Base-by-base conservation (phyloP, 2,329 filamentous ascomycete species). In the Myriangium duriaei region DNA sequence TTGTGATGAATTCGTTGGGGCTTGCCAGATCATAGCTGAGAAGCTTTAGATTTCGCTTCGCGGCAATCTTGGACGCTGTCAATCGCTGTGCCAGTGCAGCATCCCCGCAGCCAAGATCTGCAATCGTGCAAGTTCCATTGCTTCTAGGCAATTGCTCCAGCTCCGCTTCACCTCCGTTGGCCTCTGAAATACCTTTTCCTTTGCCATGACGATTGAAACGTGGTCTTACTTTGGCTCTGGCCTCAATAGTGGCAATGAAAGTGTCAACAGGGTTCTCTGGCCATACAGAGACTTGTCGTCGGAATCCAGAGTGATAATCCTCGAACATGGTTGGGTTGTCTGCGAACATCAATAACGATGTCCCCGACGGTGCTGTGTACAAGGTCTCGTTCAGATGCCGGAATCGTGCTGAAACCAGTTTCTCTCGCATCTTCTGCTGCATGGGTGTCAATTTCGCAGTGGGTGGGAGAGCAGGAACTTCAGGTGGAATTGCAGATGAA, bases 291-390 rank as follows among this genome's bases (percentile, higher is more conserved):
- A 96, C 91, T 63, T 98, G 91, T 37, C 87, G 82, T 1, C 87
- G 81, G 69, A 98, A 98, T 21, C 91, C 91, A 44, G 86, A 80
- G 63, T 98, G 91, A 61, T 98, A 98, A 62, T 96, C 87, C 49
- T 76, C 71, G 63, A 96, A 98, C 71, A 96, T 87, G 55, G 93
- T 84, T 0, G 91, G 91, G 34, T 83, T 84, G 21, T 81, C 69
- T 36, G 74, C 68, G 65, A 98, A 96, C 15, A 96, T 75, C 35
- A 71, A 64, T 49, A 91, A 76, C n/a, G 91, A 82, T 47, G 91
- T 77, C 24, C 69, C 67, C 0, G 91, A 98, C 1, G 87, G 83
- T 5, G 79, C 83, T 4, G 88, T 96, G 65, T 98, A 98, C 11
- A 98, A 77, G 0, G 85, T 88, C 65, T 98, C 82, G 60, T 98